A percentile compares a stretch with the other conserved stretches of the same genome.
These are phyloP conservation scores for Schwanniomyces polymorphus DNA, from an alignment of 805 yeast species.

Conservation along the genomic window DNA sequence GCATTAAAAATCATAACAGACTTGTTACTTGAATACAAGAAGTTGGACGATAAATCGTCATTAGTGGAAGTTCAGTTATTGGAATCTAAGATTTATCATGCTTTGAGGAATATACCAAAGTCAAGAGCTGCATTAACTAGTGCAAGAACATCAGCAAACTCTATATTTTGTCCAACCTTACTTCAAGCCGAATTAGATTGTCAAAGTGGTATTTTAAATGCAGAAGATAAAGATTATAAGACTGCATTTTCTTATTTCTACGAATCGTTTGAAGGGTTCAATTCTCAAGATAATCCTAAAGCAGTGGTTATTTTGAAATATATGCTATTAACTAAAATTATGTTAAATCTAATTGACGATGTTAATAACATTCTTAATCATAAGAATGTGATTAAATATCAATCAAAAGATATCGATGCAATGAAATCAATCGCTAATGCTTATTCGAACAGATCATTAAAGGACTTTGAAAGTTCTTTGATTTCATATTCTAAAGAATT, in stretches of 20 bases:
- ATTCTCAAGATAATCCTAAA: conserved; percentile 57
- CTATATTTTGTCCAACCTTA: conserved; percentile 92
- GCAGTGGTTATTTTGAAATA: conserved; percentile 84
- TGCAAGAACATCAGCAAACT: conserved; percentile 96
- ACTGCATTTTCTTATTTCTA: conserved; percentile 94
- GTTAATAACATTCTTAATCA: conserved; percentile 74
- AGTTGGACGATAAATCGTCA: conserved; percentile 92
- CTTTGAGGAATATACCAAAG: conserved; percentile 86
- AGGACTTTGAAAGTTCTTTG: conserved; percentile 86
- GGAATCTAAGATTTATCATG: conserved; percentile 88
- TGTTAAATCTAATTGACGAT: conserved; percentile 86
- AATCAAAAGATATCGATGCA: conserved; percentile 87
- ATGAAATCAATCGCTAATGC: conserved; percentile 93
- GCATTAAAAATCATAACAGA: conserved; percentile 71
- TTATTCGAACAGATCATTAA: conserved; percentile 82
- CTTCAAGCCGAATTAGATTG: conserved; percentile 92
- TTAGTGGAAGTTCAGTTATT: conserved; percentile 93
- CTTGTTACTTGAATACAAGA: conserved; percentile 82
- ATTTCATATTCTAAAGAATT: conserved; percentile 70
- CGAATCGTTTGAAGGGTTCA: conserved; percentile 92
- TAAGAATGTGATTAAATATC: conserved; percentile 67
- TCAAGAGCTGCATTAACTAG: conserved; percentile 90
- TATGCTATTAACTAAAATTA: conserved; percentile 88
- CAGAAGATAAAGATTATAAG: conserved; percentile 94
- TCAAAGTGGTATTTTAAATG: conserved; percentile 93